Percentiles rank a stretch among this genome's conserved stretches.
Conservation (phyloP, 257 asterid species). For the Vinca minor region DNA sequence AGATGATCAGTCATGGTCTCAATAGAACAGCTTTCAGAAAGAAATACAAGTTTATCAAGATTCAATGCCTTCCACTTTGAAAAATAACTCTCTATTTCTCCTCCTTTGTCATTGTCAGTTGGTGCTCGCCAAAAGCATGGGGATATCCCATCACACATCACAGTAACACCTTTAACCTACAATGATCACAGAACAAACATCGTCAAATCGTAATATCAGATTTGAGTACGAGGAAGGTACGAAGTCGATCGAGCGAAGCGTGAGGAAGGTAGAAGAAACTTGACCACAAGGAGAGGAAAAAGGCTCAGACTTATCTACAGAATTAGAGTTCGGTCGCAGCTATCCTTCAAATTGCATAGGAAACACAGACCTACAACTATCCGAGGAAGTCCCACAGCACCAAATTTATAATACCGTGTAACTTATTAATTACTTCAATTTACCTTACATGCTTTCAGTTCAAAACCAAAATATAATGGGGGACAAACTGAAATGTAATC, state of each 20-base stretch:
- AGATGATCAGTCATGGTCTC: slow-evolving; percentile 32
- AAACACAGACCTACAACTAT: neutral
- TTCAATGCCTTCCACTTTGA: slow-evolving; percentile 71
- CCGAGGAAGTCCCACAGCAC: neutral
- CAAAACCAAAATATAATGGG: neutral
- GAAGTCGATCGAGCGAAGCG: too few relatives aligned
- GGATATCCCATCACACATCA: slow-evolving; percentile 60
- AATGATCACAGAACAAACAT: slow-evolving; percentile 5
- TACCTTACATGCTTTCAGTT: neutral
- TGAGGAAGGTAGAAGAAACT: too few relatives aligned
- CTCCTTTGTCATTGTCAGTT: slow-evolving; percentile 94
- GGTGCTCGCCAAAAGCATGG: slow-evolving; percentile 99
- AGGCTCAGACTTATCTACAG: too few relatives aligned
- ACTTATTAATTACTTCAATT: neutral
- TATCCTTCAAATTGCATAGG: slow-evolving; percentile 6
- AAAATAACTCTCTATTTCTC: slow-evolving; percentile 56
- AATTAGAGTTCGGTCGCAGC: too few relatives aligned
- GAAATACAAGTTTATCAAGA: slow-evolving; percentile 41
- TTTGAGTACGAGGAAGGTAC: too few relatives aligned
- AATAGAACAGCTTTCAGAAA: slow-evolving; percentile 49
- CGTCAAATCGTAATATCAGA: too few relatives aligned
- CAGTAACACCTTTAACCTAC: slow-evolving; percentile 55
- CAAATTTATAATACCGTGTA: neutral
- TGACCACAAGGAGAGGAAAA: too few relatives aligned
- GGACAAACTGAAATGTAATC: neutral